A percentile compares a stretch with the other conserved stretches of the same genome.
Conservation (phyloP, 108 stramenopile species). For the Discostella stelligeroides region DNA sequence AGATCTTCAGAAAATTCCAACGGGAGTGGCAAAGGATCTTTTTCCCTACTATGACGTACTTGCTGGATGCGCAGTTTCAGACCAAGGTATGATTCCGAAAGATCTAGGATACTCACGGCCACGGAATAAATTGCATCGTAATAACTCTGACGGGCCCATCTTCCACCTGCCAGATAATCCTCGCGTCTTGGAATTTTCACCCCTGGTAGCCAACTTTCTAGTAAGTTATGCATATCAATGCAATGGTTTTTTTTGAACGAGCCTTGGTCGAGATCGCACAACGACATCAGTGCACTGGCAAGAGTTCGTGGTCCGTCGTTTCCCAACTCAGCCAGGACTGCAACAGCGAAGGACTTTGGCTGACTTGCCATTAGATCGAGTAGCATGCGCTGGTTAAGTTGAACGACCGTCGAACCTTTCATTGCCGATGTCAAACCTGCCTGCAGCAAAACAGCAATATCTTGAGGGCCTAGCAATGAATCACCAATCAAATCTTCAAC, state of each 20-base stretch:
- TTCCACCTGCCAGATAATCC: constrained; percentile 88
- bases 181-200: constrained; percentile 80
- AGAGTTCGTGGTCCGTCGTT: constrained; percentile 75
- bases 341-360: constrained; percentile 79
- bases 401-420: constrained; percentile 89
- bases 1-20: constrained; percentile 28
- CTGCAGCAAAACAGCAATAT: constrained; percentile 89
- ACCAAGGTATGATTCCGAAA: constrained; percentile 82
- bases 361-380: constrained; percentile 88
- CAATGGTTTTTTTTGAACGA: constrained; percentile 74
- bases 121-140: constrained; percentile 85
- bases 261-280: constrained; percentile 87
- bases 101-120: constrained; percentile 77
- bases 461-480: constrained; percentile 88
- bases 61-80: constrained; percentile 82
- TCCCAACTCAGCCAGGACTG: constrained; percentile 88
- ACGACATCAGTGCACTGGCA: constrained; percentile 66
- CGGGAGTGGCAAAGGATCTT: constrained; percentile 74
- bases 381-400: constrained; percentile 91
- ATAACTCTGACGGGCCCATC: constrained; percentile 90
- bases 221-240: constrained; percentile 77
- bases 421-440: constrained; percentile 86
- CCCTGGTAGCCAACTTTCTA: constrained; percentile 88
- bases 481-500: constrained; percentile 75
- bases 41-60: constrained; percentile 68